Evolutionary conservation across 441 rosid genomes (phyloP).

Genomic region (Dalechampia spathulata): DNA sequence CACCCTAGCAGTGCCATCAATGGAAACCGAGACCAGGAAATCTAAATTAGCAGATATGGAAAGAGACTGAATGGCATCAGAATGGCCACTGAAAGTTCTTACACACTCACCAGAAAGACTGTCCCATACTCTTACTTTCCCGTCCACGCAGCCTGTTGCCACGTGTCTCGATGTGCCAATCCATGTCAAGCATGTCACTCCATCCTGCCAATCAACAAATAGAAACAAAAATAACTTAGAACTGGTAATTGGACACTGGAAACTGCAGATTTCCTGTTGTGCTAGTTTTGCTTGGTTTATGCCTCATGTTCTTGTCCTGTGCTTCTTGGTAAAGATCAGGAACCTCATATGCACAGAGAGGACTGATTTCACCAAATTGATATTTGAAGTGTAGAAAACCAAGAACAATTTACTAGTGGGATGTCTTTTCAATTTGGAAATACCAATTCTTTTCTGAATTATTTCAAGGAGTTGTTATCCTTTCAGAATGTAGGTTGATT

Average conservation of each 20-base stretch:
- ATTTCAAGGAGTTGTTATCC: neutral
- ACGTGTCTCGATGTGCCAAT: slow-evolving; percentile 51
- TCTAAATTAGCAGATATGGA: slow-evolving; percentile 42
- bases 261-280: no score
- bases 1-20: slow-evolving; percentile 65
- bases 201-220: slow-evolving; percentile 76
- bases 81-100: slow-evolving; percentile 57
- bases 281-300: neutral
- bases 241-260: no score
- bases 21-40: slow-evolving; percentile 57
- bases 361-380: no score
- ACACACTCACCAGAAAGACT: slow-evolving; percentile 62
- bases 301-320: neutral
- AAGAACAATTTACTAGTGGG: no score
- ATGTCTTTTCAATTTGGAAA: no score
- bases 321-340: neutral
- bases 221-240: neutral
- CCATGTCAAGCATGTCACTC: slow-evolving; percentile 71
- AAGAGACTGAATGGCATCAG: slow-evolving; percentile 44
- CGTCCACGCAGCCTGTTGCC: slow-evolving; percentile 69
- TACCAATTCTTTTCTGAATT: no score
- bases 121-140: slow-evolving; percentile 72
- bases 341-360: no score
- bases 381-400: no score
- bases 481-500: neutral